phyloP scores from a whole-genome alignment of 2,329 filamentous ascomycete genomes.

The Botrytis squamosa region DNA sequence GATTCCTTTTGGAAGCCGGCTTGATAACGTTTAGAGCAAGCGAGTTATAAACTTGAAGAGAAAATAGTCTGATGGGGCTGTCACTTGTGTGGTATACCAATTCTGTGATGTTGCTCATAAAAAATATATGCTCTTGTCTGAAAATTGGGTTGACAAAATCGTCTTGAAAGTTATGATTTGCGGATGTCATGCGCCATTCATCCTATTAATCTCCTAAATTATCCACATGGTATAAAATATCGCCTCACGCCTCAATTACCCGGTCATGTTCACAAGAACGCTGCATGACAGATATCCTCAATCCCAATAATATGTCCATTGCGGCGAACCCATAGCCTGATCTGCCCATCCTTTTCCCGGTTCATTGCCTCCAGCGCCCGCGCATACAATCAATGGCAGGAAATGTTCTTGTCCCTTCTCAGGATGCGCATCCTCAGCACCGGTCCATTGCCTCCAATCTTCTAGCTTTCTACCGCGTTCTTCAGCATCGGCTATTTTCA shows the following conservation, averaged over 20 bases:
- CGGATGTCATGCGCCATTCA: background rate
- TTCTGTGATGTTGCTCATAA: background rate
- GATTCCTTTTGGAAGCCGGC: background rate
- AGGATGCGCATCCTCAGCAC: slow-evolving; percentile 63
- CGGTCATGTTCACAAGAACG: background rate
- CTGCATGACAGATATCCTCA: background rate
- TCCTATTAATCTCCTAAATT: background rate
- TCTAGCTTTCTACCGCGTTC: slow-evolving; percentile 46
- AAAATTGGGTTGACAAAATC: background rate
- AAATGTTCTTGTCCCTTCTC: slow-evolving; percentile 55
- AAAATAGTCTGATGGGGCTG: background rate
- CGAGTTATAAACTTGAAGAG: background rate
- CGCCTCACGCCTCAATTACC: background rate
- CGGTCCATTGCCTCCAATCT: slow-evolving; percentile 47
- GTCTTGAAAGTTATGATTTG: background rate
- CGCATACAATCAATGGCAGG: slow-evolving; percentile 57
- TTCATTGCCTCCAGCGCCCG: slow-evolving; percentile 53
- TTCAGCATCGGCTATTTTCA: slow-evolving; percentile 38
- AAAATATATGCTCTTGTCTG: background rate
- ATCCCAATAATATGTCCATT: slow-evolving; percentile 33
- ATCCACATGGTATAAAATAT: too few species aligned
- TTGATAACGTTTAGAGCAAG: background rate
- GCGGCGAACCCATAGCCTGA: slow-evolving; percentile 25
- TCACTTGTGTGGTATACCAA: background rate
- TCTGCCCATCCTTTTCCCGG: slow-evolving; percentile 39